These are phyloP conservation scores for Pisolithus marmoratus DNA, from an alignment of 768 basidiomycete species.

Conservation along the genomic window DNA sequence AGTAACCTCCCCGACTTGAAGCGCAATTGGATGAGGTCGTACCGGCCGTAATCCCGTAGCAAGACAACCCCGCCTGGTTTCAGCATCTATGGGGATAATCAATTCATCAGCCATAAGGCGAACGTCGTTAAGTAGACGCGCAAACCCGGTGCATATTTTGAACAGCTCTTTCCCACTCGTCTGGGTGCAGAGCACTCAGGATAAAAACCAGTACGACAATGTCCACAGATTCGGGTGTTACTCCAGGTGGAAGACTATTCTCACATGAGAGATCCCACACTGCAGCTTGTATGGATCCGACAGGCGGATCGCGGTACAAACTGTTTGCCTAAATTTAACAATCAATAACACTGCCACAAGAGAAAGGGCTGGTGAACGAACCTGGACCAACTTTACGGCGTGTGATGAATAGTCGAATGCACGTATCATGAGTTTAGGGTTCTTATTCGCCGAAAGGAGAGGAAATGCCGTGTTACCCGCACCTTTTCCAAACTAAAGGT, in stretches of 20 bases:
- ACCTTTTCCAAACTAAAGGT: conserved; percentile 40
- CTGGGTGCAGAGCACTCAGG: conserved; percentile 86
- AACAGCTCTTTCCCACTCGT: conserved; percentile 84
- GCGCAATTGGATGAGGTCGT: conserved; percentile 91
- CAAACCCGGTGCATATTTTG: conserved; percentile 71
- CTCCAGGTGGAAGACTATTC: conserved; percentile 51
- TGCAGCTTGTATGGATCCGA: conserved; percentile 68
- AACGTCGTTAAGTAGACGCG: conserved; percentile 1
- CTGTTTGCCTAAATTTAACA: conserved; percentile 51
- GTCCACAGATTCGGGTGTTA: conserved; percentile 71
- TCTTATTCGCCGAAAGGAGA: conserved; percentile 74
- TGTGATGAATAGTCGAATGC: conserved; percentile 91
- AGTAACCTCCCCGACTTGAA: conserved; percentile 86
- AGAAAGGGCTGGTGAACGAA: conserved; percentile 23
- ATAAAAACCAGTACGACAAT: conserved; percentile 93
- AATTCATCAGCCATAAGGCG: neutral
- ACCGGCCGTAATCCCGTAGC: conserved; percentile 90
- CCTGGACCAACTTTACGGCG: conserved; percentile 88
- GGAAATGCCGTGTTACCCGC: conserved; percentile 96
- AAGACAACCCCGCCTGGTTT: conserved; percentile 84
- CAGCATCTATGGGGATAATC: conserved; percentile 56
- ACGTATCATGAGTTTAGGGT: conserved; percentile 64
- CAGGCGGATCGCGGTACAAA: conserved; percentile 59
- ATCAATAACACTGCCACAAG: neutral
- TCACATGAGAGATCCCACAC: conserved; percentile 88